Evolutionary conservation across 1,284 basidiomycete genomes (phyloP).

Genomic region (Neolentinus lepideus): DNA sequence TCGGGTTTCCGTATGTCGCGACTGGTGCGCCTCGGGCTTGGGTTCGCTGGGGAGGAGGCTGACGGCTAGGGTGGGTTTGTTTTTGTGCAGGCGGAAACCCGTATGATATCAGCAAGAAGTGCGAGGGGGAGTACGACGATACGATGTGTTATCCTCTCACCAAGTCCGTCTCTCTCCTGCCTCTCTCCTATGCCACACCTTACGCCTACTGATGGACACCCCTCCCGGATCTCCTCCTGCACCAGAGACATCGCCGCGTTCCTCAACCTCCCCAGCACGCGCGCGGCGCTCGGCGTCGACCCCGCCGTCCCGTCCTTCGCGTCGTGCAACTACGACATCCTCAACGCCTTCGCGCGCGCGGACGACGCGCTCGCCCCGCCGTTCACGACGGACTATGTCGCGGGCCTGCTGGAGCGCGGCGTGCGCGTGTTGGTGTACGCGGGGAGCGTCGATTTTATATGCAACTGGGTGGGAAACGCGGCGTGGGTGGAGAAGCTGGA

Average conservation of each 20-base stretch:
- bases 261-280: conserved; percentile 49
- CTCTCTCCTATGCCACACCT: conserved; percentile 2
- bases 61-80: not conserved
- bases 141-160: conserved; percentile 32
- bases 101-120: conserved; percentile 59
- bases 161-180: conserved; percentile 24
- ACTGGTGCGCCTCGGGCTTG: no score
- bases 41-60: no score
- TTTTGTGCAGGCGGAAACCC: conserved; percentile 31
- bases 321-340: conserved; percentile 37
- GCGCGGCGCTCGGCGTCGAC: conserved; percentile 53
- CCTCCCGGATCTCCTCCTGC: no score
- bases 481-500: conserved; percentile 53
- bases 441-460: conserved; percentile 68
- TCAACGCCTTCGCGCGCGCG: conserved; percentile 27
- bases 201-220: no score
- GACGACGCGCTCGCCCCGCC: conserved; percentile 33
- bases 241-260: conserved; percentile 41
- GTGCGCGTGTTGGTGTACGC: conserved; percentile 71
- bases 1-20: conserved; percentile 23
- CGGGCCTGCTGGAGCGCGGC: conserved; percentile 67
- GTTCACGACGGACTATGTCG: conserved; percentile 46
- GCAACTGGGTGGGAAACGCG: conserved; percentile 72
- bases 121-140: conserved; percentile 30
- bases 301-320: conserved; percentile 38